Evolutionary conservation across 257 asterid genomes (phyloP).

Genomic region (Ballota nigra): DNA sequence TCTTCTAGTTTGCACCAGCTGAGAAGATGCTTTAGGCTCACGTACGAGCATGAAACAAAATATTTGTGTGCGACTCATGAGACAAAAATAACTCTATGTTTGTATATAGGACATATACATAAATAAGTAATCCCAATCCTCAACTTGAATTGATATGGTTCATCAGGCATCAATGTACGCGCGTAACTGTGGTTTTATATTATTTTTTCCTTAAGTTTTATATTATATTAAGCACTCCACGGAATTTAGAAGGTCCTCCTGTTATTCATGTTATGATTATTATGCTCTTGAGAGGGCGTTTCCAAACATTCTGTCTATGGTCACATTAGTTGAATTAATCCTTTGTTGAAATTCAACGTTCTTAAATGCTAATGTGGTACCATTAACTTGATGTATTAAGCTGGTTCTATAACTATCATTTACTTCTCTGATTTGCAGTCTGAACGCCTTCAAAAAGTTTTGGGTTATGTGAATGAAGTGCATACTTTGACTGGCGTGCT

Average conservation of each 20-base stretch:
- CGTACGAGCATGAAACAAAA: background rate
- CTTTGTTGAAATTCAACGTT: background rate
- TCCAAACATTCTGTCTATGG: background rate
- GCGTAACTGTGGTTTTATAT: background rate
- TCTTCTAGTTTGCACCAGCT: background rate
- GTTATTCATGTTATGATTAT: background rate
- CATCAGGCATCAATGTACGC: background rate
- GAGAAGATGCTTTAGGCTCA: background rate
- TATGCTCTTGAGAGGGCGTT: background rate
- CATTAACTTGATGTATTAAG: background rate
- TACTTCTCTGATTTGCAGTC: conserved; percentile 50
- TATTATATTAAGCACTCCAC: background rate
- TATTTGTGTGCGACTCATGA: background rate
- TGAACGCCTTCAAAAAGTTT: conserved; percentile 71
- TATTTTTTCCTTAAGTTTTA: background rate
- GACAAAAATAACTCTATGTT: background rate
- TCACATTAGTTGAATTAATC: background rate
- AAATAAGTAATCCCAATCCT: background rate
- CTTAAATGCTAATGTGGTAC: background rate
- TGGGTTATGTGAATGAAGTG: conserved; percentile 80
- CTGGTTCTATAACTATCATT: conserved; percentile 15
- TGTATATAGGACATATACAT: background rate
- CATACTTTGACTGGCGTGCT: conserved; percentile 79
- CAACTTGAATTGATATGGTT: background rate
- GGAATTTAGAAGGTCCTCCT: background rate